Evolutionary conservation across 2,329 filamentous ascomycete genomes (phyloP).

Genomic region (Fusarium veterinarium): DNA sequence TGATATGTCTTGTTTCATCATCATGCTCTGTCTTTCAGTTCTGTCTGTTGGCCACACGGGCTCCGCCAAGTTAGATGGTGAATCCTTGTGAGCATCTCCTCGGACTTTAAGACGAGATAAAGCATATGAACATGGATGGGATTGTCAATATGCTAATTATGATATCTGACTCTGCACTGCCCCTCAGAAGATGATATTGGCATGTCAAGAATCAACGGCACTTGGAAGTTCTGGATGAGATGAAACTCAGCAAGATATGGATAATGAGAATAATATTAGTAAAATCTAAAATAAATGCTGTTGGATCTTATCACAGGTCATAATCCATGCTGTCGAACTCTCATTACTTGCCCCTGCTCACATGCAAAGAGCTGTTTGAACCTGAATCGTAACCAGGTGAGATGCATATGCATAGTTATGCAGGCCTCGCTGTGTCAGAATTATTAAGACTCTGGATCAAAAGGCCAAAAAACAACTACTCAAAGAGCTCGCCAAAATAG

Average conservation of each 20-base stretch:
- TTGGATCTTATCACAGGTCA: constrained; percentile 7
- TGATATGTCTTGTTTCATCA: constrained; percentile 12
- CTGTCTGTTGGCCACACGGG: neutral
- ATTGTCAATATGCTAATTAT: neutral
- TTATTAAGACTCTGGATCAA: neutral
- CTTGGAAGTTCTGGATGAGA: neutral
- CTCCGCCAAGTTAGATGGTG: neutral
- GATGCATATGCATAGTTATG: neutral
- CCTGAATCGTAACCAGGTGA: neutral
- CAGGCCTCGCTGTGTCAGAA: neutral
- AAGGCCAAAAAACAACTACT: neutral
- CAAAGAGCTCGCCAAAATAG: neutral
- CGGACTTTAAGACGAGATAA: neutral
- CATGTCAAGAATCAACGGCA: neutral
- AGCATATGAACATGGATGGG: neutral
- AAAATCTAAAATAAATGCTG: neutral
- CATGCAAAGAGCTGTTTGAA: neutral
- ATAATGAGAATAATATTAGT: constrained; percentile 19
- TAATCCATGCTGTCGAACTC: neutral
- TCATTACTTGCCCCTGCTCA: constrained; percentile 2
- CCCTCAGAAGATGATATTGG: neutral
- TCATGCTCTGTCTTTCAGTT: neutral
- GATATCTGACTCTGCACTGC: neutral
- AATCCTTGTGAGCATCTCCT: neutral
- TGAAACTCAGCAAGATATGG: neutral